A percentile compares a stretch with the other conserved stretches of the same genome.
These are phyloP conservation scores for Collariella sp. DNA, from an alignment of 495 filamentous ascomycete species.

Conservation along the genomic window DNA sequence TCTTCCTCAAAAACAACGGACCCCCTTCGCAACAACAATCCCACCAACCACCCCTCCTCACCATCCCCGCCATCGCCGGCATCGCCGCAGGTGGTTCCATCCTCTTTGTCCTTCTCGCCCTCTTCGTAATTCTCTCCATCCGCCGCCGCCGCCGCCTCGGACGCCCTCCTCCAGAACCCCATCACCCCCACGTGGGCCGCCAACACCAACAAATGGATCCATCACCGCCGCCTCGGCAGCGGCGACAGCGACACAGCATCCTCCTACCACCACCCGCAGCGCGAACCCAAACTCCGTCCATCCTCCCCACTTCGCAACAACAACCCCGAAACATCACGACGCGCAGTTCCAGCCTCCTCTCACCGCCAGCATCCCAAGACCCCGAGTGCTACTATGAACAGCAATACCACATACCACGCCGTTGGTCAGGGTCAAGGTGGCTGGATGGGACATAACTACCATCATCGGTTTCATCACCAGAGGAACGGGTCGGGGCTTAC, in stretches of 20 bases:
- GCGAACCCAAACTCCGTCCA: neutral
- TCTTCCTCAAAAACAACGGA: no score
- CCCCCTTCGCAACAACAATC: neutral
- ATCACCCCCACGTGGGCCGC: no score
- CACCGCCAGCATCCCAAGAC: neutral
- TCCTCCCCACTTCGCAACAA: slow-evolving; percentile 6
- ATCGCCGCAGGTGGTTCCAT: slow-evolving; percentile 17
- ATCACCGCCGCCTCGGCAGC: neutral
- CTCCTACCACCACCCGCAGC: neutral
- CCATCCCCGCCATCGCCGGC: slow-evolving; percentile 23
- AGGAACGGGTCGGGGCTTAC: slow-evolving; percentile 8
- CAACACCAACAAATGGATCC: no score
- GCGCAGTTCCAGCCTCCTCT: slow-evolving; percentile 4
- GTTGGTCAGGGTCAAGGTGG: no score
- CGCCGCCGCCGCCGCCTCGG: slow-evolving; percentile 10
- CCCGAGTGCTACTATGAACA: neutral
- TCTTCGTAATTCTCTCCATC: slow-evolving; percentile 16
- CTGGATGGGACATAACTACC: neutral
- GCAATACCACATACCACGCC: neutral
- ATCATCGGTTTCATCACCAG: neutral
- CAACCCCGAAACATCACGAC: slow-evolving; percentile 6
- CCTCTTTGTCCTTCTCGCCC: slow-evolving; percentile 13
- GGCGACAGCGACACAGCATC: neutral
- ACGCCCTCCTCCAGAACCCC: no score
- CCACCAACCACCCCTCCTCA: neutral